Percentiles rank a stretch among this genome's conserved stretches.
These are phyloP conservation scores for Pseudocercospora ulei DNA, from an alignment of 2,329 filamentous ascomycete genomes.

Conservation along the genomic window DNA sequence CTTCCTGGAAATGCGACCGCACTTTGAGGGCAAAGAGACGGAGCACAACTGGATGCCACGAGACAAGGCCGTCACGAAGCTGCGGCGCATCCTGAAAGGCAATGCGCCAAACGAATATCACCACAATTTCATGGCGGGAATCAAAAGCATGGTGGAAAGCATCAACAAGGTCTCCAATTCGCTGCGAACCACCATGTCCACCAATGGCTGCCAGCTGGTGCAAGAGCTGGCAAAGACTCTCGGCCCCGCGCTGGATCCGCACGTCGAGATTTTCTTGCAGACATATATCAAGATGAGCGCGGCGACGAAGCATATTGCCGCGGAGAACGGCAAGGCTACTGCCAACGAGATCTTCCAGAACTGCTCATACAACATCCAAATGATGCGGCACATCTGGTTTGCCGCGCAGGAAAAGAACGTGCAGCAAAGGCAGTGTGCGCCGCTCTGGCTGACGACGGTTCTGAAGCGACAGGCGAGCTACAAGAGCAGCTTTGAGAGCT, in stretches of 20 bases:
- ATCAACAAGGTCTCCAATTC: slow-evolving; percentile 79
- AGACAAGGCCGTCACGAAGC: slow-evolving; percentile 67
- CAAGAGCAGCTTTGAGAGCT: slow-evolving; percentile 73
- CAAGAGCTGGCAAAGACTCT: slow-evolving; percentile 73
- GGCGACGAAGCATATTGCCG: slow-evolving; percentile 84
- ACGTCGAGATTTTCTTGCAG: slow-evolving; percentile 85
- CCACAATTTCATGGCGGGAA: slow-evolving; percentile 56
- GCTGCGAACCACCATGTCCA: slow-evolving; percentile 78
- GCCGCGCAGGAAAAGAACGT: slow-evolving; percentile 91
- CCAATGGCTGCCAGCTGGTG: slow-evolving; percentile 71
- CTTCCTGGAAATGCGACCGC: slow-evolving; percentile 66
- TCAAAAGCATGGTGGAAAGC: slow-evolving; percentile 70
- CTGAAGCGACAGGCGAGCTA: slow-evolving; percentile 67
- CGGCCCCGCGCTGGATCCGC: slow-evolving; percentile 69
- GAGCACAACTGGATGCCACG: slow-evolving; percentile 85
- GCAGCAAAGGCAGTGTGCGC: slow-evolving; percentile 67
- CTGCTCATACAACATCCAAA: slow-evolving; percentile 66
- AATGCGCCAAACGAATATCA: slow-evolving; percentile 72
- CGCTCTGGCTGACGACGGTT: slow-evolving; percentile 75
- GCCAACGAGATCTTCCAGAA: slow-evolving; percentile 72
- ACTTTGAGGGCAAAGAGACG: slow-evolving; percentile 79
- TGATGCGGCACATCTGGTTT: slow-evolving; percentile 74
- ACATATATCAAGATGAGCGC: slow-evolving; percentile 81
- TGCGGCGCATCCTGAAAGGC: slow-evolving; percentile 70
- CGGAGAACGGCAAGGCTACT: slow-evolving; percentile 68